These are phyloP conservation scores for Sideroxylon spinosum DNA, from an alignment of 179 eudicot genomes.

Conservation along the genomic window DNA sequence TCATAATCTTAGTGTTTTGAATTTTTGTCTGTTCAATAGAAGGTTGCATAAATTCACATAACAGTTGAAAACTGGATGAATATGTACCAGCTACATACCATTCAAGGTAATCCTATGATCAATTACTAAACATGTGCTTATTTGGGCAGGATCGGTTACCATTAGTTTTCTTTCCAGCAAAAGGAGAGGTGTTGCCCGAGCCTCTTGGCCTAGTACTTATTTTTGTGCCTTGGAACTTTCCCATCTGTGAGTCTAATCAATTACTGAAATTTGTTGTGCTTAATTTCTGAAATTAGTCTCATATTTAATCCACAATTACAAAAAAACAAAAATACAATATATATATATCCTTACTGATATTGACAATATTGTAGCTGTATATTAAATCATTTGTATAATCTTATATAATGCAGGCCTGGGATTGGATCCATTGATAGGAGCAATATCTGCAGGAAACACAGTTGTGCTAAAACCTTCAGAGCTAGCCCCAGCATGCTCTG, in stretches of 20 bases:
- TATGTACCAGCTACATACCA: background rate
- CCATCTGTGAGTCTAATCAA: slow-evolving; percentile 47
- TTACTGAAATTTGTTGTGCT: background rate
- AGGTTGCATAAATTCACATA: background rate
- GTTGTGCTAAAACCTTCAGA: slow-evolving; percentile 82
- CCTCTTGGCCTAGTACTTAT: slow-evolving; percentile 78
- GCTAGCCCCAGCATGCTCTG: slow-evolving; percentile 66
- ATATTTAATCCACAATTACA: background rate
- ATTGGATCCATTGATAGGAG: slow-evolving; percentile 86
- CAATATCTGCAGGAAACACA: slow-evolving; percentile 87
- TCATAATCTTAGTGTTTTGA: too few relatives aligned
- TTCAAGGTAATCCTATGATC: background rate
- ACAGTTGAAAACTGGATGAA: background rate
- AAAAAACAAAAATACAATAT: too few relatives aligned
- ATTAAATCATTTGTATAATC: background rate
- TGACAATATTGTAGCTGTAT: background rate
- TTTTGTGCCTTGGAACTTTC: slow-evolving; percentile 81
- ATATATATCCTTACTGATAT: background rate
- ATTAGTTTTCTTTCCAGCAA: slow-evolving; percentile 61
- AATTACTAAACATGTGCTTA: background rate
- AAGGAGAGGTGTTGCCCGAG: slow-evolving; percentile 66
- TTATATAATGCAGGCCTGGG: slow-evolving; percentile 51
- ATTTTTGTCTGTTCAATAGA: background rate
- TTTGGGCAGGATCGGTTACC: slow-evolving; percentile 49
- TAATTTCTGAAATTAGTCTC: background rate